phyloP scores from a whole-genome alignment of 768 basidiomycete species.

The Leccinum pellstonianum region DNA sequence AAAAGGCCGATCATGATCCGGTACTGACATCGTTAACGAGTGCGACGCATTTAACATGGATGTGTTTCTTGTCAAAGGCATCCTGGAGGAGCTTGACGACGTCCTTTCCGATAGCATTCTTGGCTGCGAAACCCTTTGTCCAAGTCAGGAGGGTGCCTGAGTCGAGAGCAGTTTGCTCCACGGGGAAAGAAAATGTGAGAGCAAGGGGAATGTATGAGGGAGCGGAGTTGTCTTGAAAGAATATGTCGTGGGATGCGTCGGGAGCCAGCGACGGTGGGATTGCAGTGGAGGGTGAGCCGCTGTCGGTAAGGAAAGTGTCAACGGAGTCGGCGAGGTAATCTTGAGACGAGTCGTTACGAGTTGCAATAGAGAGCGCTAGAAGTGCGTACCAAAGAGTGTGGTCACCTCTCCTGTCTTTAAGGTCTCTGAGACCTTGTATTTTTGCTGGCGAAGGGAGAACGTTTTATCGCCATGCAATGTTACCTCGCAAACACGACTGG shows the following conservation, averaged over 20 bases:
- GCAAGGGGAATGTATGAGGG: constrained; percentile 66
- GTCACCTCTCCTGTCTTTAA: constrained; percentile 92
- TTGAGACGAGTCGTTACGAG: constrained; percentile 33
- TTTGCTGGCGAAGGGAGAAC: constrained; percentile 89
- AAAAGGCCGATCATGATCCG: constrained; percentile 24
- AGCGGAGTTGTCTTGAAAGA: constrained; percentile 28
- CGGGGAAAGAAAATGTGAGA: constrained; percentile 96
- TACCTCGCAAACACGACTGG: constrained; percentile 93
- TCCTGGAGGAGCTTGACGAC: constrained; percentile 88
- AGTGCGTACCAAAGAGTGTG: constrained; percentile 72
- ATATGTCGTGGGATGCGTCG: constrained; percentile 12
- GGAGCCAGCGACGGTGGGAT: constrained; percentile 29
- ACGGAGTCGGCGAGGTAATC: constrained; percentile 98
- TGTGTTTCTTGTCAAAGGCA: constrained; percentile 87
- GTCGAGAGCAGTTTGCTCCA: constrained; percentile 92
- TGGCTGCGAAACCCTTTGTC: constrained; percentile 96
- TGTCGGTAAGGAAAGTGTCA: constrained; percentile 82
- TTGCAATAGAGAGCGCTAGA: background rate
- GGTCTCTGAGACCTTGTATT: constrained; percentile 92
- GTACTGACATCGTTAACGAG: constrained; percentile 90
- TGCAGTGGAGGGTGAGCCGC: constrained; percentile 28
- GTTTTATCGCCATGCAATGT: constrained; percentile 85
- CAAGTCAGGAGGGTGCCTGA: constrained; percentile 89
- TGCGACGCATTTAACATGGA: constrained; percentile 89
- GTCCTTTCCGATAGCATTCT: constrained; percentile 86